Conservation (phyloP, 768 basidiomycete species). For the Serendipita sp. region DNA sequence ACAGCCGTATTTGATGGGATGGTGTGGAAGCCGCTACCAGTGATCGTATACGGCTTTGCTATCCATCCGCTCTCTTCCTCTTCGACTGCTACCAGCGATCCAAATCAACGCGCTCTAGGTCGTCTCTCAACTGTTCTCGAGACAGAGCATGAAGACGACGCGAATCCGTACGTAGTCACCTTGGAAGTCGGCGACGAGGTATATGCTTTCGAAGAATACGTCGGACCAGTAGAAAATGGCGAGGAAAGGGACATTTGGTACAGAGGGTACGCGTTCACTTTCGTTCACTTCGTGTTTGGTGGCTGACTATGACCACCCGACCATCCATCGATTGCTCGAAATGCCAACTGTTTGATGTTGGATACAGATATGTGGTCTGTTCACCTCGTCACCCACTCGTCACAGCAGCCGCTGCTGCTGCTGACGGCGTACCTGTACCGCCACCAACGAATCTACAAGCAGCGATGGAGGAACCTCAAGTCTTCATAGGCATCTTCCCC, state of each 20-base stretch:
- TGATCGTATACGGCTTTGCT: constrained; percentile 83
- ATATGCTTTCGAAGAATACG: constrained; percentile 88
- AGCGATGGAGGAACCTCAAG: constrained; percentile 23
- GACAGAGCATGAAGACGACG: constrained; percentile 40
- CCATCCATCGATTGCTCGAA: background rate
- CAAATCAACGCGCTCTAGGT: constrained; percentile 16
- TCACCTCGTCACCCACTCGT: constrained; percentile 60
- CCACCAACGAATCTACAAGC: background rate
- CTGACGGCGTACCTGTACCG: background rate
- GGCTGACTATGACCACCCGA: too few relatives aligned
- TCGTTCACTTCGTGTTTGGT: constrained; percentile 1
- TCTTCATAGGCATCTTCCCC: constrained; percentile 90
- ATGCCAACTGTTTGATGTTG: constrained; percentile 2
- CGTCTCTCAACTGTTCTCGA: constrained; percentile 49
- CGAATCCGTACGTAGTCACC: constrained; percentile 42
- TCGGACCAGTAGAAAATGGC: constrained; percentile 32
- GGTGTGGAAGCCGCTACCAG: constrained; percentile 48
- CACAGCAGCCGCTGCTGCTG: constrained; percentile 35
- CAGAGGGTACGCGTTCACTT: constrained; percentile 55
- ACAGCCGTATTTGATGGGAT: background rate
- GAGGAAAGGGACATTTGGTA: constrained; percentile 84
- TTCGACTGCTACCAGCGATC: constrained; percentile 47
- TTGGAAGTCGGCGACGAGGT: constrained; percentile 94
- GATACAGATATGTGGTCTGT: constrained; percentile 68
- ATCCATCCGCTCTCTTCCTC: constrained; percentile 68